phyloP scores from a whole-genome alignment of 345 rosid species.

The Acer negundo region DNA sequence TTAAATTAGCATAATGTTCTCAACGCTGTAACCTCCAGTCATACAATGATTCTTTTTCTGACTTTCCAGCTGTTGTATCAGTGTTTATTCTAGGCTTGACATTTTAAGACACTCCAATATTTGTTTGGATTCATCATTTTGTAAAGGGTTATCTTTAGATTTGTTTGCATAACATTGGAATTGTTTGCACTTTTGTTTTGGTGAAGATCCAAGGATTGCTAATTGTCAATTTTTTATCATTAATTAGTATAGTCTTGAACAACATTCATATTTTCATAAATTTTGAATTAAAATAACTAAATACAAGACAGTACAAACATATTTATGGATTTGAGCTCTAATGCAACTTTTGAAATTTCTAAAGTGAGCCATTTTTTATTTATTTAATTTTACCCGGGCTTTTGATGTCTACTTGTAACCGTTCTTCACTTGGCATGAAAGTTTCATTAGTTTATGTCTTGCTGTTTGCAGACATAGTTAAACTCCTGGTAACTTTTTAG shows the following conservation, averaged over 20 bases:
- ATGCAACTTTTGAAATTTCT: too few relatives aligned
- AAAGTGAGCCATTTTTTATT: too few relatives aligned
- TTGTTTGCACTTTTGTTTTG: background rate
- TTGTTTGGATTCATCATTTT: background rate
- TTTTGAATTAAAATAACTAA: too few relatives aligned
- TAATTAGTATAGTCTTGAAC: too few relatives aligned
- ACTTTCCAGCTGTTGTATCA: background rate
- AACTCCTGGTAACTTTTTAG: background rate
- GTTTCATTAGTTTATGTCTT: background rate
- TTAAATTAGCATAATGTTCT: background rate
- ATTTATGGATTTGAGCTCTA: too few relatives aligned
- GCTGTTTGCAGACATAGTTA: background rate
- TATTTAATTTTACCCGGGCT: too few relatives aligned
- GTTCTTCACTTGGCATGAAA: too few relatives aligned
- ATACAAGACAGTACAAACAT: too few relatives aligned
- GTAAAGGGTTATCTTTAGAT: background rate
- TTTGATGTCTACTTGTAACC: background rate
- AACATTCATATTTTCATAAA: too few relatives aligned
- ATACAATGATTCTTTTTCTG: background rate
- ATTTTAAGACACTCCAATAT: conserved; percentile 5
- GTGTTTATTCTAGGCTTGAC: background rate
- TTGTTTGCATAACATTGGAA: background rate
- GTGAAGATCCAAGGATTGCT: background rate
- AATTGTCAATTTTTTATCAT: too few relatives aligned
- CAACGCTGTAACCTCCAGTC: background rate